These are phyloP conservation scores for Cordyceps javanica DNA, from an alignment of 2,329 filamentous ascomycete species.

Conservation along the genomic window DNA sequence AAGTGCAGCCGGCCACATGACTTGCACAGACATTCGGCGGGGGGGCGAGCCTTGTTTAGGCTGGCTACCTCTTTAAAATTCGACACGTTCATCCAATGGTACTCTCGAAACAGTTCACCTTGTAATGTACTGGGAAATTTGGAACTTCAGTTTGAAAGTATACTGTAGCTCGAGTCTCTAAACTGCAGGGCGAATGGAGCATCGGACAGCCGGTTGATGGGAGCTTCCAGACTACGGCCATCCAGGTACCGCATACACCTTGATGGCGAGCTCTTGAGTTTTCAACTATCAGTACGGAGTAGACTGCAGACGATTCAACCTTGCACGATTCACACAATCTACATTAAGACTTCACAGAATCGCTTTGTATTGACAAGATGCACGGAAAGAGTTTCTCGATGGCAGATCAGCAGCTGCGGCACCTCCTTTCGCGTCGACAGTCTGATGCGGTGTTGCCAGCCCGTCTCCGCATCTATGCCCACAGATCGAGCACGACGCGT, in stretches of 20 bases:
- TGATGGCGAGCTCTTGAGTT: slow-evolving; percentile 1
- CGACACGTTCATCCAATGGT: too few relatives aligned
- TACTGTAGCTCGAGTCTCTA: too few relatives aligned
- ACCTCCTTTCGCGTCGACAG: background rate
- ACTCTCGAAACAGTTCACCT: too few relatives aligned
- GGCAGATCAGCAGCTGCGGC: background rate
- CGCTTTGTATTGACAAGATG: background rate
- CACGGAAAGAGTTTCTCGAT: background rate
- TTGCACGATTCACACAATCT: too few relatives aligned
- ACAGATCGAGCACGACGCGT: slow-evolving; percentile 11
- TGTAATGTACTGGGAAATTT: too few relatives aligned
- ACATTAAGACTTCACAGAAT: background rate
- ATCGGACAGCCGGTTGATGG: background rate
- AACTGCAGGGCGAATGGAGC: background rate
- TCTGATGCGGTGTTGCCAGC: too few relatives aligned
- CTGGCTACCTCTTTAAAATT: too few relatives aligned
- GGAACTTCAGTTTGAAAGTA: too few relatives aligned
- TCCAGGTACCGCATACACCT: background rate
- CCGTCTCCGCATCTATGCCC: background rate
- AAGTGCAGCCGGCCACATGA: too few relatives aligned
- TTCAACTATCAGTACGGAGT: too few relatives aligned
- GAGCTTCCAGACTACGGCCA: background rate
- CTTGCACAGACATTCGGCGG: too few relatives aligned
- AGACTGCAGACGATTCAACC: background rate
- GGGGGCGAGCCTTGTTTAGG: too few relatives aligned